phyloP scores from a whole-genome alignment of 2,329 filamentous ascomycete species.

The Raffaelea ambrosiae region DNA sequence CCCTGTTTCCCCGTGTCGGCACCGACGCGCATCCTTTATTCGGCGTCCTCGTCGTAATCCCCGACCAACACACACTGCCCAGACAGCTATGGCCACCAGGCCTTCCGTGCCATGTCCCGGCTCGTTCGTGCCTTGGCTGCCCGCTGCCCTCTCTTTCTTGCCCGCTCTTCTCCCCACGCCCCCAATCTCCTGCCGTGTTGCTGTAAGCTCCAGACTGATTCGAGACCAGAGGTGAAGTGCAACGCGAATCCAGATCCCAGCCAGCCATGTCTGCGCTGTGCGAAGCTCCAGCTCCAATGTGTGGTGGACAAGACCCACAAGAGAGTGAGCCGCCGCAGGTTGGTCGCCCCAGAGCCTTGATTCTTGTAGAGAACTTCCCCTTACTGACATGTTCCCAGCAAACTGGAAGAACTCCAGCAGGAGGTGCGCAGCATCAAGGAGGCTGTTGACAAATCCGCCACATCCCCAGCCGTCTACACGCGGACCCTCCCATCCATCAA shows the following conservation, averaged over 20 bases:
- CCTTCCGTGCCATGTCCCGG: too few relatives aligned
- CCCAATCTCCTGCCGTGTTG: too few relatives aligned
- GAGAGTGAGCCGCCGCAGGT: slow-evolving; percentile 15
- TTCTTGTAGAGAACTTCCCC: background rate
- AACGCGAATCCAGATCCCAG: slow-evolving; percentile 11
- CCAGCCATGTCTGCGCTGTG: slow-evolving; percentile 13
- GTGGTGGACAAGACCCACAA: slow-evolving; percentile 16
- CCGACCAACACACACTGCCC: too few relatives aligned
- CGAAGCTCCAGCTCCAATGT: slow-evolving; percentile 13
- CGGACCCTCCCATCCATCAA: slow-evolving; percentile 13
- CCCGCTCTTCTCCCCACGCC: background rate
- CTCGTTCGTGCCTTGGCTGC: too few relatives aligned
- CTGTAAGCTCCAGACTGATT: background rate
- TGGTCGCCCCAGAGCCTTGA: background rate
- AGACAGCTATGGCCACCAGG: too few relatives aligned
- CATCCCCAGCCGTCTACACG: slow-evolving; percentile 10
- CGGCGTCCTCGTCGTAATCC: too few relatives aligned
- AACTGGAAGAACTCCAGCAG: slow-evolving; percentile 45
- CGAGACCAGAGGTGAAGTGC: slow-evolving; percentile 15
- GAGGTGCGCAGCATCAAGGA: slow-evolving; percentile 48
- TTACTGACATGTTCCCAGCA: slow-evolving; percentile 27
- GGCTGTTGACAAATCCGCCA: slow-evolving; percentile 28
- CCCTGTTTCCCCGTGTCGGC: slow-evolving; percentile 9
- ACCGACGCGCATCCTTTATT: slow-evolving; percentile 6
- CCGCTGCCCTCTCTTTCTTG: background rate